A percentile compares a stretch with the other conserved stretches of the same genome.
These are phyloP conservation scores for Stentor roeselii DNA, from an alignment of 73 alveolate species.

Conservation along the genomic window DNA sequence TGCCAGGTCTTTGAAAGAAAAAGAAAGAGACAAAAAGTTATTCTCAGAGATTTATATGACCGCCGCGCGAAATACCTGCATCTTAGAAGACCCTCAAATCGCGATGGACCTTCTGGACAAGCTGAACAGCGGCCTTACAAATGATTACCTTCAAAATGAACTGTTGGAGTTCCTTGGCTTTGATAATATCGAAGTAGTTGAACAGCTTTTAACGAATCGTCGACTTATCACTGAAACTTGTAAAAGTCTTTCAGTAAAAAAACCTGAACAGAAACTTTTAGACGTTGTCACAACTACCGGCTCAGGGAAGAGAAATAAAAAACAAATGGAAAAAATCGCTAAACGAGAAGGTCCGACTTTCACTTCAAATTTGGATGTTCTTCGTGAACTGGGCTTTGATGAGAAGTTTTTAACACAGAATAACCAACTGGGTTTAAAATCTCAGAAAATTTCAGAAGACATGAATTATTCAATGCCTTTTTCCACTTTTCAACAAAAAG, in stretches of 20 bases:
- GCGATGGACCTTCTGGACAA: conserved; percentile 38
- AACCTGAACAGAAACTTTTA: conserved; percentile 26
- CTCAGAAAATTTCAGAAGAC: background rate
- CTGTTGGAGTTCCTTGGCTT: conserved; percentile 56
- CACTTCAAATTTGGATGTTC: conserved; percentile 46
- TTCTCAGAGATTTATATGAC: conserved; percentile 4
- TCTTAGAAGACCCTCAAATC: conserved; percentile 30
- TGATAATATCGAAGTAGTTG: conserved; percentile 54
- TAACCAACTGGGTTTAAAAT: conserved; percentile 38
- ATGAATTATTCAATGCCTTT: background rate
- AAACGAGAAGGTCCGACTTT: conserved; percentile 43
- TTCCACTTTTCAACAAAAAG: conserved; percentile 10
- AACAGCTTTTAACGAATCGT: conserved; percentile 46
- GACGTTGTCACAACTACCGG: conserved; percentile 26
- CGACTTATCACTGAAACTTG: conserved; percentile 34
- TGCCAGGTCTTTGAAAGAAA: background rate
- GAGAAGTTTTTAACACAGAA: conserved; percentile 16
- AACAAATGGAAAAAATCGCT: conserved; percentile 27
- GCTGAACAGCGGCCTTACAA: conserved; percentile 29
- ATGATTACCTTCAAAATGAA: conserved; percentile 57
- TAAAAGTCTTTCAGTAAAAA: conserved; percentile 22
- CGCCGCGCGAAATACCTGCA: conserved; percentile 12
- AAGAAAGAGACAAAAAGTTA: background rate
- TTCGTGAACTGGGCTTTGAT: conserved; percentile 58
- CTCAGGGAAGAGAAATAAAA: conserved; percentile 35